Conservation (phyloP, 78 protist genomes). For the Anaeramoeba flamelloides region DNA sequence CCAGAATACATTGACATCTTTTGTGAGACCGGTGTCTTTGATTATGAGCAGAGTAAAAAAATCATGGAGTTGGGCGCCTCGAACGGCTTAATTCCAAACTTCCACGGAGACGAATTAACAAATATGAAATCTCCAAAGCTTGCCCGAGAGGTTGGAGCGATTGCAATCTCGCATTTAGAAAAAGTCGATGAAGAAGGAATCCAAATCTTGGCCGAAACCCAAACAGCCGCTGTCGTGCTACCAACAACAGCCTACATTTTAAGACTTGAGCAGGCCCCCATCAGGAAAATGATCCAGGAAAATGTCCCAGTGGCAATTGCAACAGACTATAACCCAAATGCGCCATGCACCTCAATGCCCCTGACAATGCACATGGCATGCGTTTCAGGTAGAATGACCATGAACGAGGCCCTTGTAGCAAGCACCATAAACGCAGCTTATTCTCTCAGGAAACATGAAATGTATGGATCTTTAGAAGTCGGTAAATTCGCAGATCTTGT, state of each 20-base stretch:
- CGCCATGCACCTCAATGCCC: background rate
- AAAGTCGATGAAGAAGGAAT: background rate
- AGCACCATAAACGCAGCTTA: background rate
- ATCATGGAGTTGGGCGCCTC: background rate
- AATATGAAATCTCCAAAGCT: background rate
- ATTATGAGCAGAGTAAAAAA: background rate
- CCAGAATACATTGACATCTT: background rate
- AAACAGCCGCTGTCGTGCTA: background rate
- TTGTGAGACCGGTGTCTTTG: background rate
- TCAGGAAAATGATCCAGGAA: background rate
- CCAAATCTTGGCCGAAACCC: background rate
- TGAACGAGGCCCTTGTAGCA: background rate
- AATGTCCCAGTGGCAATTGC: background rate
- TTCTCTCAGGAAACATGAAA: background rate
- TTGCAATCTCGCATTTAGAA: background rate
- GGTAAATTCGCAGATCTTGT: background rate
- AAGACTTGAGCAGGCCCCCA: background rate
- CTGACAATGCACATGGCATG: background rate
- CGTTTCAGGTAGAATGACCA: background rate
- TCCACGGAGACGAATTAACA: background rate
- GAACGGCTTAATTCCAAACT: background rate
- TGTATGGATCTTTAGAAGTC: background rate
- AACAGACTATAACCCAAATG: background rate
- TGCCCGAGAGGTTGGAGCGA: background rate
- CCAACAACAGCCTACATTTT: background rate